These are phyloP conservation scores for Naganishia sp. DNA, from an alignment of 1,284 basidiomycete genomes.

Conservation along the genomic window DNA sequence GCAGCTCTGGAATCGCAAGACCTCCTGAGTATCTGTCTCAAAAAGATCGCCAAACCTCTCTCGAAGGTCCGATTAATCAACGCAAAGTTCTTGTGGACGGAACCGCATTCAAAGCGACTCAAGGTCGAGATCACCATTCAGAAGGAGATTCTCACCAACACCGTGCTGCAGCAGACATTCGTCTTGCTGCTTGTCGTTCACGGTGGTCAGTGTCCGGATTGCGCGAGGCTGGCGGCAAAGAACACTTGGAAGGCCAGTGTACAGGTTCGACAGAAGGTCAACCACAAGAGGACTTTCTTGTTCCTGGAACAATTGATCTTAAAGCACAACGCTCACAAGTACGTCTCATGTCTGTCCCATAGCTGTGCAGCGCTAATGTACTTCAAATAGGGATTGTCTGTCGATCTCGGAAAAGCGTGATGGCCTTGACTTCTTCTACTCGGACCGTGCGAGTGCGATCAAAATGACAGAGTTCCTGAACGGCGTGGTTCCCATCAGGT, in stretches of 20 bases:
- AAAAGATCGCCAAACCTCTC: constrained; percentile 85
- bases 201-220: constrained; percentile 93
- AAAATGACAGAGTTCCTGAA: constrained; percentile 97
- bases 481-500: constrained; percentile 85
- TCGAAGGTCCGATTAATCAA: constrained; percentile 94
- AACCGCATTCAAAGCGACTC: constrained; percentile 92
- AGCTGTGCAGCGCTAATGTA: not conserved
- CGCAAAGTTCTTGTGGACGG: constrained; percentile 98
- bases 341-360: constrained; percentile 32
- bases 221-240: constrained; percentile 90
- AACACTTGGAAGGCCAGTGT: constrained; percentile 98
- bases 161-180: constrained; percentile 95
- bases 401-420: constrained; percentile 90
- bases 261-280: constrained; percentile 95
- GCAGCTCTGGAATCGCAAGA: constrained; percentile 90
- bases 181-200: constrained; percentile 96
- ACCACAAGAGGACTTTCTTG: constrained; percentile 96
- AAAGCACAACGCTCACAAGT: constrained; percentile 92
- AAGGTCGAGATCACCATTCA: constrained; percentile 95
- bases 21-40: constrained; percentile 80
- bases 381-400: constrained; percentile 80
- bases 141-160: constrained; percentile 95
- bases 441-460: constrained; percentile 82
- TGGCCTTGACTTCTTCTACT: constrained; percentile 96
- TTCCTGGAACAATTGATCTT: constrained; percentile 97